A percentile compares a stretch with the other conserved stretches of the same genome.
Evolutionary conservation across 169 alveolate species (phyloP).

Genomic region (Cryptosporidium meleagridis): DNA sequence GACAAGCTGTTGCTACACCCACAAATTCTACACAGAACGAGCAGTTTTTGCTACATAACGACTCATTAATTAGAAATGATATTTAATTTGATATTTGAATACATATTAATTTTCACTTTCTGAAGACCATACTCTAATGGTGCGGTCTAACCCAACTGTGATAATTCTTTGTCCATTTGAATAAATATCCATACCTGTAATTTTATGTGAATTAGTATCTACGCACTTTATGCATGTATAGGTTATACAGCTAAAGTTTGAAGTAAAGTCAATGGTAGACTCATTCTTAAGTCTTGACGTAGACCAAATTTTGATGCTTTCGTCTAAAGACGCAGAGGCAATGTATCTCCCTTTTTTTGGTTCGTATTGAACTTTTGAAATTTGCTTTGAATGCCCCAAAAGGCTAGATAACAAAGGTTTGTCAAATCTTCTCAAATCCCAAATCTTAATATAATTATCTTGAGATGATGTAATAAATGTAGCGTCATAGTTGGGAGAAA

Average conservation of each 20-base stretch:
- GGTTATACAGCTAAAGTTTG: background rate
- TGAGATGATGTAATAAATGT: conserved; percentile 86
- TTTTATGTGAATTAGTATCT: conserved; percentile 22
- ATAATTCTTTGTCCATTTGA: conserved; percentile 19
- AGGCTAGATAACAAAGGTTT: conserved; percentile 13
- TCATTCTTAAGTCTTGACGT: background rate
- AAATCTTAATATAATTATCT: conserved; percentile 88
- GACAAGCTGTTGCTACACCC: background rate
- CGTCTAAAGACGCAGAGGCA: conserved; percentile 45
- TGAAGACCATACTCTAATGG: conserved; percentile 55
- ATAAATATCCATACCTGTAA: conserved; percentile 61
- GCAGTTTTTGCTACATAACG: background rate
- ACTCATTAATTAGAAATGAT: background rate
- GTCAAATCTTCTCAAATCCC: conserved; percentile 88
- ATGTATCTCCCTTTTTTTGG: conserved; percentile 60
- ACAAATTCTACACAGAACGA: conserved; percentile 21
- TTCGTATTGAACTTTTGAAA: conserved; percentile 53
- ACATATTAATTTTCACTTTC: background rate
- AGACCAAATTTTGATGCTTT: conserved; percentile 43
- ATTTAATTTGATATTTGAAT: background rate
- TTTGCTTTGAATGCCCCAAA: conserved; percentile 55
- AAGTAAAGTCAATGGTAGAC: background rate
- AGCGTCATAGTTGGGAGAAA: conserved; percentile 78
- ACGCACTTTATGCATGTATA: conserved; percentile 25
- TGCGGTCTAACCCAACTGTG: conserved; percentile 63